These are phyloP conservation scores for Arthrobotrys pseudoclavata DNA, from an alignment of 2,329 filamentous ascomycete species.

Conservation along the genomic window DNA sequence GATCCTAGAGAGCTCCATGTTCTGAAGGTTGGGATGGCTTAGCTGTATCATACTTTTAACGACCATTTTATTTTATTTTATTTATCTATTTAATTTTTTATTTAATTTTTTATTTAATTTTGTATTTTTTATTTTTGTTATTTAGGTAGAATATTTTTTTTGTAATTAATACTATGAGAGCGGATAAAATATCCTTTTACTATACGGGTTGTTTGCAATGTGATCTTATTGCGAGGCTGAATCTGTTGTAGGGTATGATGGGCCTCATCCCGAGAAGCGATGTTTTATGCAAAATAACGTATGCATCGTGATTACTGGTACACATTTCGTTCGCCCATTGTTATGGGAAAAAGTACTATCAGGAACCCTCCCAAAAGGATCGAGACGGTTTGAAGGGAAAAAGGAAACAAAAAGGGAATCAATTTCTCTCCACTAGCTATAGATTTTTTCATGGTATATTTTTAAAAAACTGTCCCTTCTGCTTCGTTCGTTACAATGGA, in stretches of 20 bases:
- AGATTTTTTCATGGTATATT: slow-evolving; percentile 15
- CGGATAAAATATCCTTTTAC: not conserved
- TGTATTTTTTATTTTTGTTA: slow-evolving; percentile 34
- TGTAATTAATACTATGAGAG: not conserved
- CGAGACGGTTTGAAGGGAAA: not conserved
- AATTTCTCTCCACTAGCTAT: slow-evolving; percentile 49
- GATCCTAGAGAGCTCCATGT: not conserved
- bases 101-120: too few species aligned
- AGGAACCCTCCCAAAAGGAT: slow-evolving; percentile 1
- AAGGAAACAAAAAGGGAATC: not conserved
- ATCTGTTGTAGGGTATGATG: too few species aligned
- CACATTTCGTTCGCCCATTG: slow-evolving; percentile 31
- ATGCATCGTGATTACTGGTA: slow-evolving; percentile 39
- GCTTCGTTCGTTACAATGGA: slow-evolving; percentile 23
- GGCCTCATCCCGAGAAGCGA: not conserved
- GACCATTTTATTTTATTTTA: not conserved
- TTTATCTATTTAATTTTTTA: not conserved
- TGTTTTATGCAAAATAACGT: not conserved
- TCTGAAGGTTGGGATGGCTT: not conserved
- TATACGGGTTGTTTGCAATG: too few species aligned
- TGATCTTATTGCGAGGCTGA: too few species aligned
- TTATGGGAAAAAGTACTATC: not conserved
- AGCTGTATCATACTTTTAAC: not conserved
- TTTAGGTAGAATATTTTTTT: slow-evolving; percentile 35
- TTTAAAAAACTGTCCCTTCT: slow-evolving; percentile 12